Percentiles rank a stretch among this genome's conserved stretches.
These are phyloP conservation scores for Gossypium schwendimanii DNA, from an alignment of 441 rosid genomes.

Conservation along the genomic window DNA sequence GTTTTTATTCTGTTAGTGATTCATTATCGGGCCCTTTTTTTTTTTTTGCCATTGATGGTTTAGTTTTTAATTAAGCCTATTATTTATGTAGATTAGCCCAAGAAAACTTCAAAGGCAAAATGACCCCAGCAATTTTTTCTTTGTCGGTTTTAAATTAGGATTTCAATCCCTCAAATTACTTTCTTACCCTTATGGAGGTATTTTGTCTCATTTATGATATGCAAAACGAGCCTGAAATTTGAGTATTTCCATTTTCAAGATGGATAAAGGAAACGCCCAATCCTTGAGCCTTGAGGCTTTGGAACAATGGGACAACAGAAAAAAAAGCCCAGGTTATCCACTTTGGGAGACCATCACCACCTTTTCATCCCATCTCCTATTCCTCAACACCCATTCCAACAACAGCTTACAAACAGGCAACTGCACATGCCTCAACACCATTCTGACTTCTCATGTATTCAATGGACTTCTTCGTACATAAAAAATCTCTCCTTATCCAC, in stretches of 20 bases:
- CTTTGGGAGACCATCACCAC: not conserved
- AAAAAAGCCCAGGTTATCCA: not conserved
- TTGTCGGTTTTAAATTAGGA: not conserved
- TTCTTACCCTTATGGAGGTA: not conserved
- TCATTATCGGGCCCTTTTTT: not conserved
- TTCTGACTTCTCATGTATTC: not conserved
- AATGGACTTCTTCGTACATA: not conserved
- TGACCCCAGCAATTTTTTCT: not conserved
- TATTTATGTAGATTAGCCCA: not conserved
- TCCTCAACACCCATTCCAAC: not conserved
- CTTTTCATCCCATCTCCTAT: not conserved
- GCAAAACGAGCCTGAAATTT: not conserved
- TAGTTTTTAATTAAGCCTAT: not conserved
- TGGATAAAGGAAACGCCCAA: not conserved
- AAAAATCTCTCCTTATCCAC: not conserved
- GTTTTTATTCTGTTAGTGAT: conserved; percentile 10
- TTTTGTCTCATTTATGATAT: not conserved
- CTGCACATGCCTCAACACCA: not conserved
- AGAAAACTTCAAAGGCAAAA: not conserved
- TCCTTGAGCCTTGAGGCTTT: not conserved
- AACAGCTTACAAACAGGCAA: not conserved
- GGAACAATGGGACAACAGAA: not conserved
- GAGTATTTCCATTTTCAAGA: not conserved
- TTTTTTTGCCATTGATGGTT: not conserved
- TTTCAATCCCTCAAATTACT: not conserved